Evolutionary conservation across 2,329 filamentous ascomycete species (phyloP).

Genomic region (Trichoderma simmonsii): DNA sequence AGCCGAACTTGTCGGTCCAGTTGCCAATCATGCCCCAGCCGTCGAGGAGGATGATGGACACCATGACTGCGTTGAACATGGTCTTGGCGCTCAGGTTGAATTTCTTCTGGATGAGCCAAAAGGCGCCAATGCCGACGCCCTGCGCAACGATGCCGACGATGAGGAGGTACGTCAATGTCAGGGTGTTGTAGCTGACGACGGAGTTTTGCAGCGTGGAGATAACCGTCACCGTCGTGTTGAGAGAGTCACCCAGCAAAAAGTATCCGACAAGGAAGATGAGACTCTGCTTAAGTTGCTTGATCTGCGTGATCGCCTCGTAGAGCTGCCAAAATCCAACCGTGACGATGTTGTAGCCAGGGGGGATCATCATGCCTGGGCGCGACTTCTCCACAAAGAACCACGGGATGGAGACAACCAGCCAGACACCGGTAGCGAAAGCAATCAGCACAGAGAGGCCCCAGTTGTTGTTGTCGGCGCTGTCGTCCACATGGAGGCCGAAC

Average conservation of each 20-base stretch:
- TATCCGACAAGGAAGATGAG: conserved; percentile 64
- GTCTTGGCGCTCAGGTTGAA: conserved; percentile 60
- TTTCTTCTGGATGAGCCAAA: conserved; percentile 60
- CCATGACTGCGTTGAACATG: conserved; percentile 65
- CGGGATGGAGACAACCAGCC: conserved; percentile 61
- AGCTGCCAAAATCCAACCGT: conserved; percentile 62
- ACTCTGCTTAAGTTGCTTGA: conserved; percentile 64
- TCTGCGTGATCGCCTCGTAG: conserved; percentile 53
- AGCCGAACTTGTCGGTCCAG: conserved; percentile 44
- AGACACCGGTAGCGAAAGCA: conserved; percentile 61
- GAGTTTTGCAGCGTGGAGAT: conserved; percentile 63
- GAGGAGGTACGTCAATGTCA: conserved; percentile 63
- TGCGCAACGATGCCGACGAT: conserved; percentile 64
- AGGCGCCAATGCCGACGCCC: conserved; percentile 58
- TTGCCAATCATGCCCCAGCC: conserved; percentile 47
- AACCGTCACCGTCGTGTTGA: conserved; percentile 69
- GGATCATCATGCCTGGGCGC: conserved; percentile 52
- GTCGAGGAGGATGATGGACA: conserved; percentile 59
- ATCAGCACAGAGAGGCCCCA: conserved; percentile 64
- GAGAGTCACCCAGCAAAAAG: conserved; percentile 65
- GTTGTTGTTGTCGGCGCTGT: conserved; percentile 58
- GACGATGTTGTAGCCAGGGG: conserved; percentile 44
- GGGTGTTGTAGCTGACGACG: conserved; percentile 62
- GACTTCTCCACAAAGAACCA: conserved; percentile 66
- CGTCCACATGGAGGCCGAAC: conserved; percentile 59